phyloP scores from a whole-genome alignment of 495 filamentous ascomycete genomes.

The Tetracladium marchalianum region DNA sequence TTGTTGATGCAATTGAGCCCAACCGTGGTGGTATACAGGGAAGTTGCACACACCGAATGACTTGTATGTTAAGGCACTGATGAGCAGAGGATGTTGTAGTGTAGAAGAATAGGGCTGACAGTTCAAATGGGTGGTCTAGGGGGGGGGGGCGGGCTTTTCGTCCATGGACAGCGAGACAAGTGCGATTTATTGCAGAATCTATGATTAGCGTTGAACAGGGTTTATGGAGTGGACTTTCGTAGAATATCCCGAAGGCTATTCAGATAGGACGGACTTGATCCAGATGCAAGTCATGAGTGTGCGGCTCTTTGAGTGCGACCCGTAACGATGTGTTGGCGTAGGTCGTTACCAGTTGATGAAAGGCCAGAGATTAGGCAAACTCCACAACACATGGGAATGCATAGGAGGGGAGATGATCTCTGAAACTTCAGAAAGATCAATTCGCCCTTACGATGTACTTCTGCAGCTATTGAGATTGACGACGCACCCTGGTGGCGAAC shows the following conservation, averaged over 20 bases:
- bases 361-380: constrained; percentile 46
- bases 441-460: constrained; percentile 14
- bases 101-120: constrained; percentile 21
- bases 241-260: constrained; percentile 13
- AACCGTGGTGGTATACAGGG: constrained; percentile 29
- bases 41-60: constrained; percentile 20
- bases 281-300: constrained; percentile 38
- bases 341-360: constrained; percentile 70
- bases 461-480: constrained; percentile 18
- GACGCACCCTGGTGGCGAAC: constrained; percentile 21
- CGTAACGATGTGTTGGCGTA: constrained; percentile 88
- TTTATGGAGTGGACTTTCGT: constrained; percentile 14
- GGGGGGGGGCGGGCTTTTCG: constrained; percentile 20
- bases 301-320: constrained; percentile 52
- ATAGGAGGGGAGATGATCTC: constrained; percentile 19
- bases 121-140: constrained; percentile 20
- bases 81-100: constrained; percentile 19
- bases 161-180: constrained; percentile 43
- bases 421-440: constrained; percentile 15
- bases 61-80: constrained; percentile 15
- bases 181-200: constrained; percentile 51
- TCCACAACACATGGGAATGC: constrained; percentile 37
- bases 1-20: constrained; percentile 45
- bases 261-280: constrained; percentile 21
- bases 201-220: constrained; percentile 29